These are phyloP conservation scores for Leucogyrophana mollusca DNA, from an alignment of 768 basidiomycete species.

Conservation along the genomic window DNA sequence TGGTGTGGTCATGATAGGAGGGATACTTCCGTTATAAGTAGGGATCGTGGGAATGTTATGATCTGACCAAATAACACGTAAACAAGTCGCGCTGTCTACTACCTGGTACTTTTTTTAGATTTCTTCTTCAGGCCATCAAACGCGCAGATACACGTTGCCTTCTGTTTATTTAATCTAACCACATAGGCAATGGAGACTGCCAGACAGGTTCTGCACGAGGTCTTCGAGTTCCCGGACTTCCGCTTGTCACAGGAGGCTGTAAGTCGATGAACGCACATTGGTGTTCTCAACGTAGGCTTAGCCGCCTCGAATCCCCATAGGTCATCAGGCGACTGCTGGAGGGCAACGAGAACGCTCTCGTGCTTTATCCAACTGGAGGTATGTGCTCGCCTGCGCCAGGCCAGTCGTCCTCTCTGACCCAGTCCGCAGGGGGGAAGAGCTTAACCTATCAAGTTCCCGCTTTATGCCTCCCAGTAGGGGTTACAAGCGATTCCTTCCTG, in stretches of 20 bases:
- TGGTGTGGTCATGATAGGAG: too few species aligned
- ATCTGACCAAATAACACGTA: too few species aligned
- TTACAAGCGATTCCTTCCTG: background rate
- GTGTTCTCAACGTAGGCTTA: background rate
- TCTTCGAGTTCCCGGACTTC: conserved; percentile 36
- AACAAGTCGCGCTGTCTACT: too few species aligned
- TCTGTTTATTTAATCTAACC: conserved; percentile 9
- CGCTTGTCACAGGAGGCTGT: conserved; percentile 38
- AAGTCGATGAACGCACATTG: conserved; percentile 4
- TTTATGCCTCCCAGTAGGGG: conserved; percentile 32
- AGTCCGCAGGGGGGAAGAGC: conserved; percentile 33
- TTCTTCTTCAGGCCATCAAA: too few species aligned
- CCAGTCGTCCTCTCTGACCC: background rate
- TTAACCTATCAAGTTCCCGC: conserved; percentile 41
- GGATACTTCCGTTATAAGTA: too few species aligned
- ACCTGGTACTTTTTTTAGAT: too few species aligned
- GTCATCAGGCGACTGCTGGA: conserved; percentile 38
- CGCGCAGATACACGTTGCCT: too few species aligned
- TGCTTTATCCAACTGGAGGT: conserved; percentile 41
- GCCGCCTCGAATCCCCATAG: conserved; percentile 8
- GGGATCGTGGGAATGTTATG: too few species aligned
- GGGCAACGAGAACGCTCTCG: conserved; percentile 40
- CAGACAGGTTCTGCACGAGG: conserved; percentile 25
- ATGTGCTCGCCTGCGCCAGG: background rate
- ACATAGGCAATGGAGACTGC: conserved; percentile 35